phyloP scores from a whole-genome alignment of 2,329 filamentous ascomycete genomes.

The Monosporascus sp. region DNA sequence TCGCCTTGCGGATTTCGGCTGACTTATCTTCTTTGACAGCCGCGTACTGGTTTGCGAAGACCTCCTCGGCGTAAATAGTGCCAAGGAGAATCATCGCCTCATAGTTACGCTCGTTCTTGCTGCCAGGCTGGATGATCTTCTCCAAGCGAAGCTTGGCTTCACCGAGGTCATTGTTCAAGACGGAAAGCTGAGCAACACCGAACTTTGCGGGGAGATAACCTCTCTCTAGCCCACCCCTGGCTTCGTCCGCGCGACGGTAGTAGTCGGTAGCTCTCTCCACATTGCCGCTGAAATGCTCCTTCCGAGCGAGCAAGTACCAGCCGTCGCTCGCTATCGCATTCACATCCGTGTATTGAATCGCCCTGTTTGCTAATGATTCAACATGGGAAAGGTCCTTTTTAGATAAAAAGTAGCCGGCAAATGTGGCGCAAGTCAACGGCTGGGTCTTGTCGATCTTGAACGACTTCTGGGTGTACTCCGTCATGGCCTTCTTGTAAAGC shows the following conservation, averaged over 20 bases:
- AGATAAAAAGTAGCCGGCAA: slow-evolving; percentile 84
- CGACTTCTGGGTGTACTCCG: slow-evolving; percentile 85
- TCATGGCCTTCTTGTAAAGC: slow-evolving; percentile 91
- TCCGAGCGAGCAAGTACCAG: slow-evolving; percentile 90
- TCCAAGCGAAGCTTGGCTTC: slow-evolving; percentile 91
- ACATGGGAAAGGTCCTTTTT: slow-evolving; percentile 76
- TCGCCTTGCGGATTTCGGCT: slow-evolving; percentile 79
- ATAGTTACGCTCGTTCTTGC: slow-evolving; percentile 51
- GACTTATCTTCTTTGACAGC: slow-evolving; percentile 82
- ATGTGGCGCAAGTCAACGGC: slow-evolving; percentile 83
- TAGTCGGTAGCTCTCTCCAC: slow-evolving; percentile 72
- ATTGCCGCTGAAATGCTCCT: slow-evolving; percentile 80
- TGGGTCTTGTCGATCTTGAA: slow-evolving; percentile 91
- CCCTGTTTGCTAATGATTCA: slow-evolving; percentile 82
- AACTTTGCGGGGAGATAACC: slow-evolving; percentile 95
- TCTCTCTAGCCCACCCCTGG: slow-evolving; percentile 82
- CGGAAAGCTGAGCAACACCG: slow-evolving; percentile 82
- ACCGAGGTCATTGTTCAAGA: slow-evolving; percentile 76
- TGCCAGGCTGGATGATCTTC: slow-evolving; percentile 85
- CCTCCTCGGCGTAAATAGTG: slow-evolving; percentile 89
- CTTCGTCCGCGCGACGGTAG: slow-evolving; percentile 86
- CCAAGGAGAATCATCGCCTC: slow-evolving; percentile 92
- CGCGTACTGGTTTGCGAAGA: slow-evolving; percentile 70
- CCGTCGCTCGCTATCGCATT: slow-evolving; percentile 96
- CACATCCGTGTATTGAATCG: slow-evolving; percentile 92